These are phyloP conservation scores for Pyrenophora seminiperda DNA, from an alignment of 2,329 filamentous ascomycete species.

Conservation along the genomic window DNA sequence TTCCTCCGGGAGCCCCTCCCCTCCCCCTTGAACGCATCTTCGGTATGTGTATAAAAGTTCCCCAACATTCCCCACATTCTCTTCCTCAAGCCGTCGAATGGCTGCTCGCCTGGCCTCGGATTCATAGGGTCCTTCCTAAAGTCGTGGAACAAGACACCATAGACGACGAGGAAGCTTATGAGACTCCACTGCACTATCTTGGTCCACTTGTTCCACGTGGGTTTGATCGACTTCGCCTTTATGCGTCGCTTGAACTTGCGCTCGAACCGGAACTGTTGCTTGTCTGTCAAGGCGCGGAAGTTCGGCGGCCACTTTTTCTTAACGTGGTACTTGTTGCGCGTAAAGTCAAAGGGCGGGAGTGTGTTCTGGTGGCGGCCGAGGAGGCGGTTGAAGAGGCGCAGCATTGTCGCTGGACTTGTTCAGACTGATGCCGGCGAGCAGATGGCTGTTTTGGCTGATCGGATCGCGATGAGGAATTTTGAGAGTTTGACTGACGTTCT, in stretches of 20 bases:
- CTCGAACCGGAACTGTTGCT: constrained; percentile 79
- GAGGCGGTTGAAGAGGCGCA: constrained; percentile 55
- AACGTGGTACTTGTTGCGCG: constrained; percentile 65
- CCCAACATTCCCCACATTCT: constrained; percentile 36
- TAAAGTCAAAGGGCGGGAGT: constrained; percentile 49
- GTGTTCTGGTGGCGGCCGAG: constrained; percentile 51
- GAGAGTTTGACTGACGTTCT: constrained; percentile 24
- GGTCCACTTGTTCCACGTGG: constrained; percentile 67
- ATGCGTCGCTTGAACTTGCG: constrained; percentile 76
- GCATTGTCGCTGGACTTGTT: constrained; percentile 21
- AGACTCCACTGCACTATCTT: constrained; percentile 64
- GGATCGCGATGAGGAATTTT: constrained; percentile 8
- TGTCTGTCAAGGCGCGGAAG: constrained; percentile 69
- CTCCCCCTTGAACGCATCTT: constrained; percentile 12
- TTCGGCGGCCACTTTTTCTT: constrained; percentile 81
- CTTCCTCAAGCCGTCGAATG: constrained; percentile 35
- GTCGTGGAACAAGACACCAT: constrained; percentile 67
- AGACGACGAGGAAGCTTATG: constrained; percentile 58
- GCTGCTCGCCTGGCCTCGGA: constrained; percentile 38
- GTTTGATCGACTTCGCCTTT: constrained; percentile 64
- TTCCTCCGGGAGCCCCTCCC: constrained; percentile 19
- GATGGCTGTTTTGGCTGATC: constrained; percentile 1
- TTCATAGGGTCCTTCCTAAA: constrained; percentile 48
- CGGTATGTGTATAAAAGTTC: constrained; percentile 38
- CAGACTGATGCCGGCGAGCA: constrained; percentile 5